A percentile compares a stretch with the other conserved stretches of the same genome.
phyloP scores from a whole-genome alignment of 352 stramenopile genomes.

The Globisporangium orthogonon region DNA sequence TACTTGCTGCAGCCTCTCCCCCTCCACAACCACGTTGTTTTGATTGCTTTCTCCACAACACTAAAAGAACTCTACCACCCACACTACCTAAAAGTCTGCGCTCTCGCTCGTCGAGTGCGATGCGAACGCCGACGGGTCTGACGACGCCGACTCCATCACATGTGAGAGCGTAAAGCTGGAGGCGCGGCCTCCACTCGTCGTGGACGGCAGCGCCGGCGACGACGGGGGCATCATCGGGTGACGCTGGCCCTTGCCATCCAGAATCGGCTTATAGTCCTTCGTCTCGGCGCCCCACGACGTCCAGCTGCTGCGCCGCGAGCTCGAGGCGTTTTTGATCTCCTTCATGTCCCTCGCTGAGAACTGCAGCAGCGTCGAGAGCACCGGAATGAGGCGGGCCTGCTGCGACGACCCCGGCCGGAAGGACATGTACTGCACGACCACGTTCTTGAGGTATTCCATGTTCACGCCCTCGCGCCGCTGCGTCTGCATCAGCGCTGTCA shows the following conservation, averaged over 20 bases:
- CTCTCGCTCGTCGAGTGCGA: slow-evolving; percentile 32
- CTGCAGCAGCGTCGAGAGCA: slow-evolving; percentile 82
- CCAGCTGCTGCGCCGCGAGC: slow-evolving; percentile 62
- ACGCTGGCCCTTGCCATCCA: slow-evolving; percentile 21
- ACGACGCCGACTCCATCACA: slow-evolving; percentile 22
- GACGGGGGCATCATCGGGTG: slow-evolving; percentile 18
- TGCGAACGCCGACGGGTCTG: slow-evolving; percentile 24
- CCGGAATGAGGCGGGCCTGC: slow-evolving; percentile 65
- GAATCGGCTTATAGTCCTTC: slow-evolving; percentile 68
- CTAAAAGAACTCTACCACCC: neutral
- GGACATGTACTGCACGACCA: slow-evolving; percentile 89
- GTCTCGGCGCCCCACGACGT: slow-evolving; percentile 47
- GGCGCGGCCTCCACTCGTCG: slow-evolving; percentile 7
- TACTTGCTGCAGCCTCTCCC: neutral
- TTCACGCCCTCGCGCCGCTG: slow-evolving; percentile 83
- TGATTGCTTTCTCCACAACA: neutral
- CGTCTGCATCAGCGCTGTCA: slow-evolving; percentile 70
- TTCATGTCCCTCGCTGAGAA: slow-evolving; percentile 71
- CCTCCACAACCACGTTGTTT: slow-evolving; percentile 3
- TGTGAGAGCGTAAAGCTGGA: slow-evolving; percentile 57
- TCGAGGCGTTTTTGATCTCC: slow-evolving; percentile 62
- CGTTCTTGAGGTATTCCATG: slow-evolving; percentile 90
- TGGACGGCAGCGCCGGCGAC: slow-evolving; percentile 8
- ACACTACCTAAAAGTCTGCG: slow-evolving; percentile 55
- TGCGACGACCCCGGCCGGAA: slow-evolving; percentile 80